These are phyloP conservation scores for Meredithiella fracta DNA, from an alignment of 2,329 filamentous ascomycete species.

Conservation along the genomic window DNA sequence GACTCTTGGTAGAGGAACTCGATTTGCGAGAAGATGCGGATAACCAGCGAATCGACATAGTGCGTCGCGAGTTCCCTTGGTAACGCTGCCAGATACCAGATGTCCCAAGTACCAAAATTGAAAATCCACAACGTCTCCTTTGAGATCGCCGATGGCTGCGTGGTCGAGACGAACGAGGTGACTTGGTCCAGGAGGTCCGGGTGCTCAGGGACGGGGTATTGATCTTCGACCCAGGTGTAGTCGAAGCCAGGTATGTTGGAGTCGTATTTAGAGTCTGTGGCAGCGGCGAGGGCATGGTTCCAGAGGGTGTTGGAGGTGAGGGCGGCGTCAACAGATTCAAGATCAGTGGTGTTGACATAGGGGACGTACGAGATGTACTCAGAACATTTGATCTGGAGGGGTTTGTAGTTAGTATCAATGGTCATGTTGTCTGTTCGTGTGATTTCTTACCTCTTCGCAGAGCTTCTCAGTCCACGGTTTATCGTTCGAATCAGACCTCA, in stretches of 20 bases:
- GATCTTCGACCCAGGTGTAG: conserved; percentile 27
- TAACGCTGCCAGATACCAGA: conserved; percentile 34
- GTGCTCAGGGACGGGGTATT: conserved; percentile 26
- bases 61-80: conserved; percentile 25
- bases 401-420: neutral
- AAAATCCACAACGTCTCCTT: conserved; percentile 38
- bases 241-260: conserved; percentile 24
- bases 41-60: conserved; percentile 23
- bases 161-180: conserved; percentile 27
- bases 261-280: conserved; percentile 20
- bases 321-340: conserved; percentile 21
- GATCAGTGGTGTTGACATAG: conserved; percentile 22
- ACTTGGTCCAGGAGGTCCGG: conserved; percentile 31
- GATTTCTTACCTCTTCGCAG: conserved; percentile 28
- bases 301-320: conserved; percentile 38
- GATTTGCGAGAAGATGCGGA: conserved; percentile 28
- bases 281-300: conserved; percentile 23
- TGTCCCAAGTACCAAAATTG: conserved; percentile 37
- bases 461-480: conserved; percentile 32
- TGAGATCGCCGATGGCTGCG: conserved; percentile 21
- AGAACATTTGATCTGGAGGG: conserved; percentile 28
- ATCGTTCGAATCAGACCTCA: conserved; percentile 9
- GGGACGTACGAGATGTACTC: conserved; percentile 32
- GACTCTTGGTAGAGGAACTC: conserved; percentile 31
- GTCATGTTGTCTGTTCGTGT: neutral